phyloP scores from a whole-genome alignment of 2,329 filamentous ascomycete species.

The Lojkania enalia region DNA sequence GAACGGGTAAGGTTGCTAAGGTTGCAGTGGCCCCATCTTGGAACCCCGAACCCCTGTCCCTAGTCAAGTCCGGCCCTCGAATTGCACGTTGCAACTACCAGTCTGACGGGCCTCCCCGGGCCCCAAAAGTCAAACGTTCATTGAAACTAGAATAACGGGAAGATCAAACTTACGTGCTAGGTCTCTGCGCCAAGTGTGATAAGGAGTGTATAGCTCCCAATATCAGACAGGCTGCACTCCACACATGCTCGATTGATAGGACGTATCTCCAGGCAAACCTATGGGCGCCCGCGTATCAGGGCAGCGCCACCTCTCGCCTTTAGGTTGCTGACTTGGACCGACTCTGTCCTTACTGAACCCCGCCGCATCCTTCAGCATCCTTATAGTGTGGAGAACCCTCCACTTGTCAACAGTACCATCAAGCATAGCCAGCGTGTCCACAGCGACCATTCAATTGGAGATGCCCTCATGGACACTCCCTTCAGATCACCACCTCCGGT shows the following conservation, averaged over 20 bases:
- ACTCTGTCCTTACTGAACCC: not conserved
- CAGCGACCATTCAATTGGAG: conserved; percentile 1
- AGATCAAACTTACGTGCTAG: conserved; percentile 11
- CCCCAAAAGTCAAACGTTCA: conserved; percentile 12
- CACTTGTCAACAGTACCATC: conserved; percentile 5
- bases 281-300: not conserved
- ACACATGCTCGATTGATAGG: too few species aligned
- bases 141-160: conserved; percentile 15
- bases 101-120: conserved; percentile 11
- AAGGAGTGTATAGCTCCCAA: too few species aligned
- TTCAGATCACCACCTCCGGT: conserved; percentile 16
- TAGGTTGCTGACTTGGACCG: not conserved
- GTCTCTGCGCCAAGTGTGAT: too few species aligned
- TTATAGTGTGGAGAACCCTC: conserved; percentile 10
- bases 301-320: not conserved
- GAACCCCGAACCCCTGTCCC: conserved; percentile 2
- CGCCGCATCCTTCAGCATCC: conserved; percentile 1
- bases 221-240: too few species aligned
- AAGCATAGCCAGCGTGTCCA: conserved; percentile 2
- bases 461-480: conserved; percentile 13
- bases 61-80: conserved; percentile 12
- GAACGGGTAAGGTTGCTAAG: not conserved
- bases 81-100: conserved; percentile 12
- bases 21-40: conserved; percentile 2
- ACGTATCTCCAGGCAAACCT: not conserved